Conservation (phyloP, 2,329 filamentous ascomycete genomes). For the Colletotrichum limetticola region DNA sequence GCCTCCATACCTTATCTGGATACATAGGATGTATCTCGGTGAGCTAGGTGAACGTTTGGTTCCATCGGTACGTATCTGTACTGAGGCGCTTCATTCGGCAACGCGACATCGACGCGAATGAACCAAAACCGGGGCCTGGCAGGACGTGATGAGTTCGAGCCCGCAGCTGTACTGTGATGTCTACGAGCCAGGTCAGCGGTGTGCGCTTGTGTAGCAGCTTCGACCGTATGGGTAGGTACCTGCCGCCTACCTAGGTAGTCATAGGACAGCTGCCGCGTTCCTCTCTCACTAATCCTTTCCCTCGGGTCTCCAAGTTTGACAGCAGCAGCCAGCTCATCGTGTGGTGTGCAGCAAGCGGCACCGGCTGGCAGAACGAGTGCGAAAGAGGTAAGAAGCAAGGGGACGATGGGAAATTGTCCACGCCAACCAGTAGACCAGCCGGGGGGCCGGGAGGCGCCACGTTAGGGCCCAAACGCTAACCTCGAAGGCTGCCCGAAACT, state of each 20-base stretch:
- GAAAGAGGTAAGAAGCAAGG: conserved; percentile 15
- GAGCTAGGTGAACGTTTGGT: background rate
- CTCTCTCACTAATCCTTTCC: background rate
- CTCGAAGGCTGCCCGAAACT: conserved; percentile 1
- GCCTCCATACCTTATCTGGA: no score
- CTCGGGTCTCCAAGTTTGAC: background rate
- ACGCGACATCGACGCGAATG: conserved; percentile 16
- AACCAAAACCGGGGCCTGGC: background rate
- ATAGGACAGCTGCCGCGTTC: background rate
- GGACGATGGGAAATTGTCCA: conserved; percentile 22
- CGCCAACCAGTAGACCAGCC: conserved; percentile 28
- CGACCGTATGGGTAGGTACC: background rate
- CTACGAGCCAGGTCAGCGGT: background rate
- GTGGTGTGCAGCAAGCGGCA: background rate
- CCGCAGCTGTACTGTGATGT: background rate
- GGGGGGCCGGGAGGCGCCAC: conserved; percentile 17
- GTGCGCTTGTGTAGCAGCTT: background rate
- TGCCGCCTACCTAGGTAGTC: background rate
- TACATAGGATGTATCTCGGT: background rate
- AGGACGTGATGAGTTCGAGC: background rate
- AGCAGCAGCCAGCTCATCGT: background rate
- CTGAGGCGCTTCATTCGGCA: background rate
- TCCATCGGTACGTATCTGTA: background rate
- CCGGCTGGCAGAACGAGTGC: conserved; percentile 2
- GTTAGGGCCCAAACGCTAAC: conserved; percentile 9